These are phyloP conservation scores for Chlorella sorokiniana DNA, from an alignment of 139 green algal genomes.

Conservation along the genomic window DNA sequence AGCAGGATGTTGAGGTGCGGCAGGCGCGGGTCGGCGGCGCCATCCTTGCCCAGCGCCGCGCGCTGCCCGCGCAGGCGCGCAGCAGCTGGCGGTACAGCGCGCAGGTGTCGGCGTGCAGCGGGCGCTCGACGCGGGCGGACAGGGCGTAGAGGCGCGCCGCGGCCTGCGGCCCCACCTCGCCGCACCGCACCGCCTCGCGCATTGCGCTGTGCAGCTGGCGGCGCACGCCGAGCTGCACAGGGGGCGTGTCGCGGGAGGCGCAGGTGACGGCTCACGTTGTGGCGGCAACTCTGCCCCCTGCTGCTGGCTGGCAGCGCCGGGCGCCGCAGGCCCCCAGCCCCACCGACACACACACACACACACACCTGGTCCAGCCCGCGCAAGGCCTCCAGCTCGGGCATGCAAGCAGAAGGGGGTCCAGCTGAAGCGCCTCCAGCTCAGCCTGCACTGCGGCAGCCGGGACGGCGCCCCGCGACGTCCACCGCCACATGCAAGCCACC, in stretches of 20 bases:
- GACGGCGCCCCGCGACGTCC: neutral
- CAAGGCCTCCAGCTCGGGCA: conserved; percentile 32
- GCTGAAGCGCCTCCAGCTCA: neutral
- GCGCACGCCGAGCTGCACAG: neutral
- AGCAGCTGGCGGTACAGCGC: conserved; percentile 60
- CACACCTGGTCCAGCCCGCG: conserved; percentile 34
- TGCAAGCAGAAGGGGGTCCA: conserved; percentile 30
- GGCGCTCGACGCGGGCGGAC: conserved; percentile 51
- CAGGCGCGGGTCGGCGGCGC: conserved; percentile 49
- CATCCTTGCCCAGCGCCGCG: neutral
- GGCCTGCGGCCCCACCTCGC: neutral
- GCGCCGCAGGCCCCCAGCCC: neutral
- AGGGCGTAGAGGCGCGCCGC: conserved; percentile 55
- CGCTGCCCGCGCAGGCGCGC: conserved; percentile 54
- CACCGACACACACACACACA: neutral
- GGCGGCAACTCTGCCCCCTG: no score
- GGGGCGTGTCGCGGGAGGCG: no score
- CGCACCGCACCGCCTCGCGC: conserved; percentile 1
- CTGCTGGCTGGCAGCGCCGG: neutral
- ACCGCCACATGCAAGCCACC: neutral
- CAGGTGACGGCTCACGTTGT: no score
- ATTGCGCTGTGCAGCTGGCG: conserved; percentile 4
- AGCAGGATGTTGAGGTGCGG: conserved; percentile 79
- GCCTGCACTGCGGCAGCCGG: neutral
- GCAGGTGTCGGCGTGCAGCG: conserved; percentile 49